Evolutionary conservation across 2,329 filamentous ascomycete species (phyloP).

Genomic region (Trichoderma aggressivum): DNA sequence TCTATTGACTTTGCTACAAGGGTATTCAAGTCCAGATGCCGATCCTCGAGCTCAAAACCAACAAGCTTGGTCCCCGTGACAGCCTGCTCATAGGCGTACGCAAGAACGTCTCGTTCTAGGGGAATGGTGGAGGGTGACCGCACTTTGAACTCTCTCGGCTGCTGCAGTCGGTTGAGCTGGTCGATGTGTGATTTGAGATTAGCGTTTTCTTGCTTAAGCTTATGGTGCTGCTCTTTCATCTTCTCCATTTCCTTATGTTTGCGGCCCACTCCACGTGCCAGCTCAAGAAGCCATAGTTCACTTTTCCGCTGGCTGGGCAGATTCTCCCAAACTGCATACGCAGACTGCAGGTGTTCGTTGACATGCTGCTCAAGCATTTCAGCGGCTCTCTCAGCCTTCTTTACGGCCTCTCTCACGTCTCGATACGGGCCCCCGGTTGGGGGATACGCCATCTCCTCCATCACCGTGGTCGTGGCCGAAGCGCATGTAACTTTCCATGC

Average conservation of each 20-base stretch:
- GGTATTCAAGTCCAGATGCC: slow-evolving; percentile 49
- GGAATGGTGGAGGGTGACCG: slow-evolving; percentile 50
- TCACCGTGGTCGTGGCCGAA: slow-evolving; percentile 46
- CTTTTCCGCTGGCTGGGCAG: slow-evolving; percentile 55
- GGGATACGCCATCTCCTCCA: slow-evolving; percentile 52
- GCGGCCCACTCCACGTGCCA: slow-evolving; percentile 57
- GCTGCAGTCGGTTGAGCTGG: slow-evolving; percentile 55
- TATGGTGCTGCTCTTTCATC: slow-evolving; percentile 48
- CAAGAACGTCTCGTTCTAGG: slow-evolving; percentile 48
- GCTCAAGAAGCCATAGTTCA: slow-evolving; percentile 60
- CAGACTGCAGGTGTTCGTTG: slow-evolving; percentile 70
- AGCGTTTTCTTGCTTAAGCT: slow-evolving; percentile 53
- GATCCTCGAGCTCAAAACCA: slow-evolving; percentile 50
- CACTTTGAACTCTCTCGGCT: slow-evolving; percentile 57
- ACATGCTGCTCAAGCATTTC: slow-evolving; percentile 66
- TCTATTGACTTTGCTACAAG: slow-evolving; percentile 55
- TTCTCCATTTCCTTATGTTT: slow-evolving; percentile 54
- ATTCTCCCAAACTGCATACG: slow-evolving; percentile 72
- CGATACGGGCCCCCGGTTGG: slow-evolving; percentile 38
- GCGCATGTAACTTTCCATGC: slow-evolving; percentile 58
- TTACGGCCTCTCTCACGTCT: slow-evolving; percentile 46
- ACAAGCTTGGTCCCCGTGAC: slow-evolving; percentile 39
- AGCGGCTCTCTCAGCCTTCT: slow-evolving; percentile 49
- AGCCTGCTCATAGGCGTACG: slow-evolving; percentile 45
- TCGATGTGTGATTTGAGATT: slow-evolving; percentile 58